These are phyloP conservation scores for Mrakia blollopis DNA, from an alignment of 768 basidiomycete species.

Conservation along the genomic window DNA sequence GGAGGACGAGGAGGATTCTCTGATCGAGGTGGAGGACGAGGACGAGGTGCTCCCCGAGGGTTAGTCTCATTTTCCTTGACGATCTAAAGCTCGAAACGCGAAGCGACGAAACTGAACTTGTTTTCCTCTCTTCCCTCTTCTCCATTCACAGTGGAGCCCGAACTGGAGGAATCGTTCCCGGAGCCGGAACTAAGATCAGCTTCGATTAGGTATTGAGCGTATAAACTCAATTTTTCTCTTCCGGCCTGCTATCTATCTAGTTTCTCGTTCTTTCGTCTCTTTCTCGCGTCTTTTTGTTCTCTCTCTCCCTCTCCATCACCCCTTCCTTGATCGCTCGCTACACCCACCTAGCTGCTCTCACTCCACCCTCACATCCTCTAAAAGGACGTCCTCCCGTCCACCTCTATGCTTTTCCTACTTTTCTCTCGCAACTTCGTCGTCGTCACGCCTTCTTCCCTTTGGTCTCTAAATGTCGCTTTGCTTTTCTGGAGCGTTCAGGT, in stretches of 20 bases:
- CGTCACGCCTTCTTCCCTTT: not conserved
- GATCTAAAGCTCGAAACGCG: not conserved
- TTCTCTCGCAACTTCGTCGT: no score
- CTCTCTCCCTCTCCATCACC: not conserved
- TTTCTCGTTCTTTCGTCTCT: not conserved
- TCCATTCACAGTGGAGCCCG: conserved; percentile 44
- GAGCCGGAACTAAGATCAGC: conserved; percentile 53
- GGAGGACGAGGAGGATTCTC: conserved; percentile 39
- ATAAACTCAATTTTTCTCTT: not conserved
- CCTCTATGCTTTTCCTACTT: no score
- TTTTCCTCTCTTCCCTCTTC: not conserved
- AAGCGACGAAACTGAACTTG: conserved; percentile 1
- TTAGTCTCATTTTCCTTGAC: not conserved
- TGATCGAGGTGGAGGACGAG: conserved; percentile 34
- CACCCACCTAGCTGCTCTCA: no score
- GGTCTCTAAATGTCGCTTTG: not conserved
- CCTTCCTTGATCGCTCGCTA: not conserved
- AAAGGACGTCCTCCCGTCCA: no score
- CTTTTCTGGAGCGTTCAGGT: not conserved
- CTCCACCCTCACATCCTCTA: no score
- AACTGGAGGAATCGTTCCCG: conserved; percentile 60
- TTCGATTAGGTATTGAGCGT: conserved; percentile 38
- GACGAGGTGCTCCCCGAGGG: conserved; percentile 47
- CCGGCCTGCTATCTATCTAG: not conserved
- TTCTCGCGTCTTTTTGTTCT: not conserved